Conservation (phyloP, 2,329 filamentous ascomycete species). For the Pseudopyricularia javanii region DNA sequence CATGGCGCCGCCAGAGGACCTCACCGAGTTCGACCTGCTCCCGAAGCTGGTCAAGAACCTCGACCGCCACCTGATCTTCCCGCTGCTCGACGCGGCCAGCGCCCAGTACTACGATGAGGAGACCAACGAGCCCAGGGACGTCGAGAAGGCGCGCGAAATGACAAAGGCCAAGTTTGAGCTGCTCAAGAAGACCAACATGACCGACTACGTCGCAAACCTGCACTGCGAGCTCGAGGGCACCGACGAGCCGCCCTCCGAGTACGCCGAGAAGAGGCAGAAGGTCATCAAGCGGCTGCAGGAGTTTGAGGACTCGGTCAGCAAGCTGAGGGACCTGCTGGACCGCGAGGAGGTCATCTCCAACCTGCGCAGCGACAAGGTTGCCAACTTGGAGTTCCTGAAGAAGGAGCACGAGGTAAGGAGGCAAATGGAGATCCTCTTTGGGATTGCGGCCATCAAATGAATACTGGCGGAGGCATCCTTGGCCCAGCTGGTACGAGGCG, state of each 20-base stretch:
- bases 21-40: slow-evolving; percentile 40
- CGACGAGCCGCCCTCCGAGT: slow-evolving; percentile 69
- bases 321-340: slow-evolving; percentile 76
- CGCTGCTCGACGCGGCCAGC: slow-evolving; percentile 83
- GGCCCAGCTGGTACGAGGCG: neutral
- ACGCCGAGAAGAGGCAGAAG: slow-evolving; percentile 77
- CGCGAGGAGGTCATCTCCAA: slow-evolving; percentile 85
- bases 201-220: slow-evolving; percentile 86
- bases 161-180: slow-evolving; percentile 84
- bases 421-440: neutral
- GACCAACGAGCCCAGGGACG: slow-evolving; percentile 34
- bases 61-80: slow-evolving; percentile 93
- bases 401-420: slow-evolving; percentile 78
- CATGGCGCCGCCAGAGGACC: slow-evolving; percentile 11
- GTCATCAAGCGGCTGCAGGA: slow-evolving; percentile 73
- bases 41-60: slow-evolving; percentile 84
- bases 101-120: slow-evolving; percentile 68
- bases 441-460: neutral
- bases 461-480: neutral
- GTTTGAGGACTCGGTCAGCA: slow-evolving; percentile 76
- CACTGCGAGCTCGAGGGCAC: slow-evolving; percentile 82
- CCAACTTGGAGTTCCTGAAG: slow-evolving; percentile 96
- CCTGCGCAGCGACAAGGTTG: slow-evolving; percentile 90
- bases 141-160: slow-evolving; percentile 52
- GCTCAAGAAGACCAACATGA: slow-evolving; percentile 97